Evolutionary conservation across 768 basidiomycete genomes (phyloP).

Genomic region (Mycena floridula): DNA sequence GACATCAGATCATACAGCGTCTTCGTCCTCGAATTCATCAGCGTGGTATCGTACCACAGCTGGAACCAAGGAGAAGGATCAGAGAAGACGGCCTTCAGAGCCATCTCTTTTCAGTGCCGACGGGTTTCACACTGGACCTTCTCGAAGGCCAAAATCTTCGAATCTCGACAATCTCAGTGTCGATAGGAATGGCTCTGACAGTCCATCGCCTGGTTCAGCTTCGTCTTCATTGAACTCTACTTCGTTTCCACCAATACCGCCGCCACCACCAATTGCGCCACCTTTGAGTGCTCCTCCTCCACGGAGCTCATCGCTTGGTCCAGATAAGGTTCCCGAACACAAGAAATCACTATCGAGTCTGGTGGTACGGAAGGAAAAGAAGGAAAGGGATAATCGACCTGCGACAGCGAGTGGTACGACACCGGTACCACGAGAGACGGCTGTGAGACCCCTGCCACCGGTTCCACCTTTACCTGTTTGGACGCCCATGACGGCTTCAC

Average conservation of each 20-base stretch:
- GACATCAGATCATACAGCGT: not conserved
- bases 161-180: conserved; percentile 1
- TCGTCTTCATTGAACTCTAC: conserved; percentile 9
- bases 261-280: conserved; percentile 11
- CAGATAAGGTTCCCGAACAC: conserved; percentile 8
- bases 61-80: not conserved
- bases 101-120: conserved; percentile 4
- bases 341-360: conserved; percentile 12
- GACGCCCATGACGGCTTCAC: not conserved
- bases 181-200: conserved; percentile 6
- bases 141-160: conserved; percentile 7
- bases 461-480: conserved; percentile 3
- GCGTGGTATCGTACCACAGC: conserved; percentile 22
- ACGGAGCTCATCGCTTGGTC: conserved; percentile 19
- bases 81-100: conserved; percentile 19
- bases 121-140: not conserved
- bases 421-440: not conserved
- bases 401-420: too few relatives aligned
- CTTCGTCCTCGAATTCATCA: conserved; percentile 9
- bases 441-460: conserved; percentile 4
- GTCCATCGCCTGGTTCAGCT: conserved; percentile 12
- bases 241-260: conserved; percentile 9
- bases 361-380: too few relatives aligned
- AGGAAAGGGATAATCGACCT: too few relatives aligned
- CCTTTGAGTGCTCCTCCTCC: conserved; percentile 15